Conservation (phyloP, 257 asterid genomes). For the Jaltomata sinuosa region DNA sequence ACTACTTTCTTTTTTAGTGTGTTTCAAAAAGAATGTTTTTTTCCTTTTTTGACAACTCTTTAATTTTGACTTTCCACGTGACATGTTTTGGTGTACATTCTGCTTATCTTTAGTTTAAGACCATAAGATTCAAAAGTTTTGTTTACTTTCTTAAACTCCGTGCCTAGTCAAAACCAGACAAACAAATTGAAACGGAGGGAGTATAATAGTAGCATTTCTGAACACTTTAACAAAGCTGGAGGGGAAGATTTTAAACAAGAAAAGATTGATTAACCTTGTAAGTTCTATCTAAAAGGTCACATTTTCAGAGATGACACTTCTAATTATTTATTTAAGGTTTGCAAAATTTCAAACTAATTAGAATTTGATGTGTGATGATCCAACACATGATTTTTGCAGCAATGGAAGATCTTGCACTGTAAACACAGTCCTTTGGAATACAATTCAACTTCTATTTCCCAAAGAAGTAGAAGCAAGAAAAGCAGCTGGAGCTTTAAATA, state of each 20-base stretch:
- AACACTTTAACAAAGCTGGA: neutral
- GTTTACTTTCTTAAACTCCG: neutral
- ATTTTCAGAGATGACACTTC: neutral
- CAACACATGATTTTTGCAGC: conserved; percentile 25
- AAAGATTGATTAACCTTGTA: neutral
- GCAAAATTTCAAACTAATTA: neutral
- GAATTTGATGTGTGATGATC: neutral
- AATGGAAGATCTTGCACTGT: conserved; percentile 68
- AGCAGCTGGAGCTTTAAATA: conserved; percentile 13
- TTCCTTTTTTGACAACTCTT: neutral
- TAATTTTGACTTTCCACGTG: no score
- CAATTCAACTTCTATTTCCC: neutral
- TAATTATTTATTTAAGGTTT: neutral
- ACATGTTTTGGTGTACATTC: neutral
- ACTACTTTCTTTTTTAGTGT: neutral
- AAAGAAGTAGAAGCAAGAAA: conserved; percentile 74
- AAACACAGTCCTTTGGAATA: conserved; percentile 11
- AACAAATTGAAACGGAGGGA: neutral
- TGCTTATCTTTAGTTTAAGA: neutral
- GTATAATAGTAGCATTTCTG: neutral
- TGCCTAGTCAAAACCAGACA: neutral
- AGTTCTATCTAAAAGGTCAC: neutral
- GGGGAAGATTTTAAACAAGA: neutral
- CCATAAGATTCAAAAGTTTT: neutral
- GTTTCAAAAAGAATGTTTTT: neutral